Evolutionary conservation across 2,329 filamentous ascomycete species (phyloP).

Genomic region (Escovopsis sp.): DNA sequence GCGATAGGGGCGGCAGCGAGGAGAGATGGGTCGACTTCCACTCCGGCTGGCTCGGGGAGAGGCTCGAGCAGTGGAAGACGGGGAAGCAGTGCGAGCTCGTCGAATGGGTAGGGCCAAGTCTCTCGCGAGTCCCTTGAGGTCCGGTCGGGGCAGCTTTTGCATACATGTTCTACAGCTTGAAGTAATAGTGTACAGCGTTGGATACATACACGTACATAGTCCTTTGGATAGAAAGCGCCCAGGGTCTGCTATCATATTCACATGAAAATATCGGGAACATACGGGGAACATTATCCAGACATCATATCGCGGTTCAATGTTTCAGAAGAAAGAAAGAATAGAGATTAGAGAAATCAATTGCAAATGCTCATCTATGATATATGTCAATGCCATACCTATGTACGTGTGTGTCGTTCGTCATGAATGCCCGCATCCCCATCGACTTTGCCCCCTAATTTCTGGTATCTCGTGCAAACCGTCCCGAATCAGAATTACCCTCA

Average conservation of each 20-base stretch:
- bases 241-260: too few species aligned
- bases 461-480: not conserved
- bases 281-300: too few species aligned
- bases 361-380: not conserved
- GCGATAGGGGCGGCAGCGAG: slow-evolving; percentile 8
- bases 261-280: too few species aligned
- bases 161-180: too few species aligned
- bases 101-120: slow-evolving; percentile 19
- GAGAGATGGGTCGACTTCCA: slow-evolving; percentile 15
- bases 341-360: not conserved
- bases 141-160: not conserved
- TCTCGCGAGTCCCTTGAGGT: slow-evolving; percentile 1
- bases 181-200: too few species aligned
- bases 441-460: not conserved
- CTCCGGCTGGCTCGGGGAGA: slow-evolving; percentile 14
- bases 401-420: too few species aligned
- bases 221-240: too few species aligned
- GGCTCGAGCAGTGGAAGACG: slow-evolving; percentile 13
- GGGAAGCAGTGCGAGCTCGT: slow-evolving; percentile 13
- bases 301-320: too few species aligned
- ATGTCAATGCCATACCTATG: not conserved
- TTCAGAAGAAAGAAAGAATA: not conserved
- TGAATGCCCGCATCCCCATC: not conserved
- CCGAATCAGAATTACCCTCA: too few species aligned
- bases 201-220: too few species aligned